Base-by-base conservation (phyloP, 768 basidiomycete species). In the Fistulinella prunicolor region DNA sequence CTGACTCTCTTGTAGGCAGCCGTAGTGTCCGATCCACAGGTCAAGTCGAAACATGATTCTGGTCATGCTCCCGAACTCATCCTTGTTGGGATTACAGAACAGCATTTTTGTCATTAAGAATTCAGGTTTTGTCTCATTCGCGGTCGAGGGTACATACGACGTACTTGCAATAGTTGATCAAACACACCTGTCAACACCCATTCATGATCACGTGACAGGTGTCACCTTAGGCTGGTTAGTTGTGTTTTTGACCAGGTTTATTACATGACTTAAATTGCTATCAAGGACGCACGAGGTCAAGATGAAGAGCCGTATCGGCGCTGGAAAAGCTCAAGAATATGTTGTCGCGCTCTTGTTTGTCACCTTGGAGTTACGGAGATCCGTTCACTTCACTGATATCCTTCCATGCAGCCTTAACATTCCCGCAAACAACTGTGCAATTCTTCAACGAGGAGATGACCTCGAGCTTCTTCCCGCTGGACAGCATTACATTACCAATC, bases 351-450 rank as follows among this genome's bases (percentile, higher is more conserved):
- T 82, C 39, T 91, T 91, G 85, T 87, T 62, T n/a, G 49, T 47
- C 21, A 35, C 9, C 35, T 53, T n/a, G 28, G 22, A 42, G 37
- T 21, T 35, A 17, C 39, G 9, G 2, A 34, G 8, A 28, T 20
- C 14, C 21, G 34, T 38, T 29, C 24, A 16, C 6, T 28, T 34
- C n/a, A 38, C 34, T 54, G 21, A 59, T 16, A 13, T 26, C 2
- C 23, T 47, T n/a, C n/a, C 38, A 36, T 29, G 14, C 49, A 89
- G 85, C 71, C 67, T 90, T 62, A 83, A 89, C 55, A 88, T 90
- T 40, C 89, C 89, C 7, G 89, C 89, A 22, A 90, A 81, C 59
- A 92, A 92, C 62, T 91, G 89, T 59, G 90, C 88, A 30, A 86
- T 91, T 49, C 73, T 92, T 40, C 90, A 92, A 64, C 76, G 80